Evolutionary conservation across 805 yeast species (phyloP).

Genomic region (Candida andamanensis): DNA sequence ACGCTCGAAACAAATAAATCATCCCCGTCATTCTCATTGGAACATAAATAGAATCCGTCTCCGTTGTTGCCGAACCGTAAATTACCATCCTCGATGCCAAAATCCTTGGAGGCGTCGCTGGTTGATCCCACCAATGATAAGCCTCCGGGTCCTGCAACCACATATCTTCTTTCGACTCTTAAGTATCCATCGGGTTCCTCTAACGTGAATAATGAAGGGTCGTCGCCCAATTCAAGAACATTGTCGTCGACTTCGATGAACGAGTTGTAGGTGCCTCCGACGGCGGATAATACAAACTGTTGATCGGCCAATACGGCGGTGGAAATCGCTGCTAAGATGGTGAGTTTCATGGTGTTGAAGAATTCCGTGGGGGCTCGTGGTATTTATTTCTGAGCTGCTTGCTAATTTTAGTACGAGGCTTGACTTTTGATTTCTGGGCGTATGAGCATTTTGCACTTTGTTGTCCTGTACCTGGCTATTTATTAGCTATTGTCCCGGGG

Average conservation of each 20-base stretch:
- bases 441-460: too few relatives aligned
- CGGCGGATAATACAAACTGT: slow-evolving; percentile 22
- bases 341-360: too few relatives aligned
- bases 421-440: too few relatives aligned
- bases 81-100: slow-evolving; percentile 20
- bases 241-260: slow-evolving; percentile 14
- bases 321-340: slow-evolving; percentile 22
- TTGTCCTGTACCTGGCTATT: too few relatives aligned
- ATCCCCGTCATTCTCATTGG: slow-evolving; percentile 9
- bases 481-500: too few relatives aligned
- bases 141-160: slow-evolving; percentile 15
- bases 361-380: too few relatives aligned
- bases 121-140: slow-evolving; percentile 10
- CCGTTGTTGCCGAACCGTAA: slow-evolving; percentile 19
- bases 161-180: slow-evolving; percentile 12
- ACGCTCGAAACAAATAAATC: slow-evolving; percentile 6
- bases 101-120: slow-evolving; percentile 20
- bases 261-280: slow-evolving; percentile 19
- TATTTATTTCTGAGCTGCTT: too few relatives aligned
- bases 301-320: slow-evolving; percentile 23
- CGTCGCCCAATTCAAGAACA: slow-evolving; percentile 11
- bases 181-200: slow-evolving; percentile 27
- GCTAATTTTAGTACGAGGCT: too few relatives aligned
- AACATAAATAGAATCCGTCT: slow-evolving; percentile 23
- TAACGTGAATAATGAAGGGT: slow-evolving; percentile 16